phyloP scores from a whole-genome alignment of 129 eudicot genomes.

The Lactuca saligna region DNA sequence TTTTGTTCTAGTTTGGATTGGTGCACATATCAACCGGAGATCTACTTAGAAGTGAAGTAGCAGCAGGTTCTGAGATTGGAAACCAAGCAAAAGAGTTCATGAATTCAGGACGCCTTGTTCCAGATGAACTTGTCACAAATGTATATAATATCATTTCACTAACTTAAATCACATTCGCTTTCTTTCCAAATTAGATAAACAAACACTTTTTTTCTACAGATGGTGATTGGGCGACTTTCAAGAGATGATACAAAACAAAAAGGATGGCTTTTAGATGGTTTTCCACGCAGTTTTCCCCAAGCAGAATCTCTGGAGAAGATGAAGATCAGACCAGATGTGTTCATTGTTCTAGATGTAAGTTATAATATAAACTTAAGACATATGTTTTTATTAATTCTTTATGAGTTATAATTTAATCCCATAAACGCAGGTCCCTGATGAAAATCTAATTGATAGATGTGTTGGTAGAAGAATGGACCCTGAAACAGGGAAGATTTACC shows the following conservation, averaged over 20 bases:
- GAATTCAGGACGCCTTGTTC: slow-evolving; percentile 89
- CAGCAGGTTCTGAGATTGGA: slow-evolving; percentile 94
- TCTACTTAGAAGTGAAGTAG: slow-evolving; percentile 90
- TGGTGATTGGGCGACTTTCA: slow-evolving; percentile 83
- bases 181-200: background rate
- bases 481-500: slow-evolving; percentile 90
- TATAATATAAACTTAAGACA: background rate
- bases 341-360: slow-evolving; percentile 75
- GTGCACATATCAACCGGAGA: slow-evolving; percentile 99
- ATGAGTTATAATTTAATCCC: background rate
- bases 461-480: slow-evolving; percentile 99
- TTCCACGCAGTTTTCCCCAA: slow-evolving; percentile 82
- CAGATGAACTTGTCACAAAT: slow-evolving; percentile 90
- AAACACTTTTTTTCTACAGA: slow-evolving; percentile 42
- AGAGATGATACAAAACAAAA: slow-evolving; percentile 74
- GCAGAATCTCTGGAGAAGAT: slow-evolving; percentile 81
- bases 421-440: slow-evolving; percentile 86
- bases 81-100: slow-evolving; percentile 92
- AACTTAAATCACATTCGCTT: background rate
- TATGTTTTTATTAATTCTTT: background rate
- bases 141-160: slow-evolving; percentile 41
- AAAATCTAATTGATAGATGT: slow-evolving; percentile 87
- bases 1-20: slow-evolving; percentile 68
- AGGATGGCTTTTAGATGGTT: slow-evolving; percentile 98
- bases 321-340: slow-evolving; percentile 87